Conservation (phyloP, 2,329 filamentous ascomycete species). For the Pseudogymnoascus sp. region DNA sequence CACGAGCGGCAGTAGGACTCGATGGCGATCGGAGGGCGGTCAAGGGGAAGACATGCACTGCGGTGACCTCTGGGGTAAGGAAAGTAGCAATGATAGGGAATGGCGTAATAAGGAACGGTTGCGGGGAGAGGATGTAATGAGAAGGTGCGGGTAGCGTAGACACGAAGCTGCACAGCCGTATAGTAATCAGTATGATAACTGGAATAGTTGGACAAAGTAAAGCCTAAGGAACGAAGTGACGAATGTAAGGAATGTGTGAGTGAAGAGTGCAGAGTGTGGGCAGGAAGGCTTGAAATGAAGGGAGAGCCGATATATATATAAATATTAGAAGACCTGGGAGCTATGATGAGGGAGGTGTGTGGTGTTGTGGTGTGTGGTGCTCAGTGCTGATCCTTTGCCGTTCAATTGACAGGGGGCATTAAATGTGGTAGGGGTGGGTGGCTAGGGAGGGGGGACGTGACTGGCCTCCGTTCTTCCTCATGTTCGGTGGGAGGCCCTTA, state of each 20-base stretch:
- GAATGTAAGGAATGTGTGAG: background rate
- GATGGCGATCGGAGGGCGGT: background rate
- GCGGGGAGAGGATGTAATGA: background rate
- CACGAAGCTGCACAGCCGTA: background rate
- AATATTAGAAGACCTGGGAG: background rate
- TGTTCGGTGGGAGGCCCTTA: too few relatives aligned
- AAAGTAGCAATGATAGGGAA: background rate
- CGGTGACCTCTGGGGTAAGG: background rate
- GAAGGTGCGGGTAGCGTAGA: background rate
- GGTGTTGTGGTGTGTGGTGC: too few relatives aligned
- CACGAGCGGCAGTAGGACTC: background rate
- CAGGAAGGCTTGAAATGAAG: background rate
- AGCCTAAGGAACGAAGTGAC: background rate
- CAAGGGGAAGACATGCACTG: background rate
- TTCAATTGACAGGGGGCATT: too few relatives aligned
- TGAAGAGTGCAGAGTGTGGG: background rate
- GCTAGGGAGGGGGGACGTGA: too few relatives aligned
- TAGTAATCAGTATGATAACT: background rate
- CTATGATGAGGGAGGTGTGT: too few relatives aligned
- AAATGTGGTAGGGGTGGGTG: too few relatives aligned
- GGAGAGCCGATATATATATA: background rate
- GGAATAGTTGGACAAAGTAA: background rate
- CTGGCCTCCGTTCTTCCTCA: too few relatives aligned
- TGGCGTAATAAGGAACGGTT: background rate
- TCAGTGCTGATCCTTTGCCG: too few relatives aligned